phyloP scores from a whole-genome alignment of 805 yeast species.

The Osmozyma mogii region DNA sequence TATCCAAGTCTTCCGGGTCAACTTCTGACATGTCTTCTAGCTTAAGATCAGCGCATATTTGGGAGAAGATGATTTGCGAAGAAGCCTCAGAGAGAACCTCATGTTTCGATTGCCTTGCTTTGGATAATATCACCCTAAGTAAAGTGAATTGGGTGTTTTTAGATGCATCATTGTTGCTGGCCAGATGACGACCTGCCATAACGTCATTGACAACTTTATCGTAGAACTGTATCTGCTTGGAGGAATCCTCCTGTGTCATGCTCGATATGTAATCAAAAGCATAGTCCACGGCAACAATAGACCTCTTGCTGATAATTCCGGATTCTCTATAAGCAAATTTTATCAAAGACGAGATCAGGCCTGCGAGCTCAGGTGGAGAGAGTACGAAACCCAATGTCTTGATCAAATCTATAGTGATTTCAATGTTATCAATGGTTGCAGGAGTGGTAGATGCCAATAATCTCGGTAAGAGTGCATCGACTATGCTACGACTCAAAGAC shows the following conservation, averaged over 20 bases:
- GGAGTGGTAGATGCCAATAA: constrained; percentile 17
- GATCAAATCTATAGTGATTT: constrained; percentile 50
- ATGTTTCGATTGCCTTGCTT: constrained; percentile 1
- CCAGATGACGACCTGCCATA: background rate
- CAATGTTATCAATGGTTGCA: constrained; percentile 50
- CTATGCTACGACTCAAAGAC: constrained; percentile 20
- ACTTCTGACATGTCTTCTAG: constrained; percentile 3
- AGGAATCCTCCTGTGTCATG: constrained; percentile 4
- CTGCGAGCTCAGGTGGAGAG: constrained; percentile 25
- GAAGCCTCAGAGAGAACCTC: constrained; percentile 2
- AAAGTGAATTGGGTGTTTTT: constrained; percentile 4
- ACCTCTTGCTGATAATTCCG: constrained; percentile 42
- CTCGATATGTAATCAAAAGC: constrained; percentile 5
- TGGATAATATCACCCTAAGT: constrained; percentile 7
- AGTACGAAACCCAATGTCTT: constrained; percentile 40
- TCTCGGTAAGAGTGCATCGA: constrained; percentile 32
- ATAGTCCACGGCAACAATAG: constrained; percentile 39
- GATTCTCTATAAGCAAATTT: constrained; percentile 29
- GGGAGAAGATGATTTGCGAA: constrained; percentile 3
- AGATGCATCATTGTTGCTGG: background rate
- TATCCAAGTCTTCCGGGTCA: constrained; percentile 32
- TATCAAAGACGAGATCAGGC: constrained; percentile 22
- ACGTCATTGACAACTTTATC: constrained; percentile 5
- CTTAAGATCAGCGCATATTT: constrained; percentile 3
- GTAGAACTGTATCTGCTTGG: constrained; percentile 4